These are phyloP conservation scores for Corchorus capsularis DNA, from an alignment of 345 rosid genomes.

Conservation along the genomic window DNA sequence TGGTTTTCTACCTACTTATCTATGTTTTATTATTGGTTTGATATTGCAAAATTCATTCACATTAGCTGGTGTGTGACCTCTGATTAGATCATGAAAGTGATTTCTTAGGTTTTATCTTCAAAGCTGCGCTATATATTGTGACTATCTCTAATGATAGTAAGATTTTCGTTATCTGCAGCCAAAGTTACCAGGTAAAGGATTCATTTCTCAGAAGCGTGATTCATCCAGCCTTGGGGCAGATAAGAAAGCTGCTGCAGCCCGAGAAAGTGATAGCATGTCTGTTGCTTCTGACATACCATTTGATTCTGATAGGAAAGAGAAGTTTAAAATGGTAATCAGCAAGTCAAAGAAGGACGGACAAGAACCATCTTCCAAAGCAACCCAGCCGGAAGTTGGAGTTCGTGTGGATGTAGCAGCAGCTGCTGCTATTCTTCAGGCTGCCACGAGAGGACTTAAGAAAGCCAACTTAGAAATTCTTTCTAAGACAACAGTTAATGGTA, in stretches of 20 bases:
- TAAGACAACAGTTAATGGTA: slow-evolving; percentile 37
- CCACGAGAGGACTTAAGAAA: slow-evolving; percentile 78
- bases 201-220: slow-evolving; percentile 47
- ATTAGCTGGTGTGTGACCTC: neutral
- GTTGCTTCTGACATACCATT: slow-evolving; percentile 57
- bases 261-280: slow-evolving; percentile 43
- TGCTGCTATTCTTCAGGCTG: slow-evolving; percentile 95
- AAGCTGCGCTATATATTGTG: neutral
- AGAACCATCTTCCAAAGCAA: slow-evolving; percentile 51
- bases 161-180: slow-evolving; percentile 45
- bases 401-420: slow-evolving; percentile 74
- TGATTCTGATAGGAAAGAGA: slow-evolving; percentile 73
- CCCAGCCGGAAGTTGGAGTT: slow-evolving; percentile 54
- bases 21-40: neutral
- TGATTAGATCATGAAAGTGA: neutral
- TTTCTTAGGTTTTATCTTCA: neutral
- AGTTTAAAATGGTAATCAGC: slow-evolving; percentile 73
- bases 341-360: slow-evolving; percentile 65
- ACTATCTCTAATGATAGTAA: slow-evolving; percentile 17
- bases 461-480: slow-evolving; percentile 61
- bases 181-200: slow-evolving; percentile 42
- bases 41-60: neutral
- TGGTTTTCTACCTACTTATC: neutral
- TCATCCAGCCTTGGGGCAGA: slow-evolving; percentile 34
- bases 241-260: slow-evolving; percentile 42